Base-by-base conservation (phyloP, 129 eudicot genomes). In the Pseudognaphalium luteoalbum region DNA sequence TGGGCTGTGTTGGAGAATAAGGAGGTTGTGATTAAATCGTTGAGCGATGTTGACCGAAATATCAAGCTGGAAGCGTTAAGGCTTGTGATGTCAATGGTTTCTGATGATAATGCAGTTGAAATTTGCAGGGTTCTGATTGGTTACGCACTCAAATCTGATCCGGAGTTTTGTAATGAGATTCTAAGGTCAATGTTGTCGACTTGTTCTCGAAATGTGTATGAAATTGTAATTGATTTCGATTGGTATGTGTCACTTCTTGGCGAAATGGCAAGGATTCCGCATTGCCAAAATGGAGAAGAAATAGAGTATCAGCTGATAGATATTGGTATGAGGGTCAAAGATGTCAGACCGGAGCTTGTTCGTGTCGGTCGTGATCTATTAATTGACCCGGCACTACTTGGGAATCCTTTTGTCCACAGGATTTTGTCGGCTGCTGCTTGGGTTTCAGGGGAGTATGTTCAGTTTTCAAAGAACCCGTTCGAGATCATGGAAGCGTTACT, bases 231-330 rank as follows among this genome's bases (percentile, higher is more conserved):
- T 66, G 98, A 93, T 85, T 93, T 93, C 41, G 98, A 93, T 84
- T 90, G 98, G 98, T 93, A 93, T 74, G 96, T 90, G 8, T 80
- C 86, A 25, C 92, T 93, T 76, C 92, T 93, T 66, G 98, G 96
- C 41, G 97, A 93, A 74, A 88, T 93, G 96, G 75, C 91, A 0
- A 85, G 98, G 81, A 74, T 93, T 64, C 96, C 90, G 37, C 93
- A 93, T 62, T 90, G 97, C 76, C 93, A 88, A 66, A 90, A 83
- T 80, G 96, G 98, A 17, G 92, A 79, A 60, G 97, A 90, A 76
- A 93, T 93, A 76, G 98, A 88, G 83, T 71, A 52, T 57, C 98
- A 88, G 83, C 88, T 93, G 35, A 81, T 90, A 66, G 98, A 93
- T 87, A 90, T 90, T 81, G 96, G 98, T 57, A 85, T 90, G 90